Evolutionary conservation across 2,329 filamentous ascomycete species (phyloP).

Genomic region (Alternaria infectoria): DNA sequence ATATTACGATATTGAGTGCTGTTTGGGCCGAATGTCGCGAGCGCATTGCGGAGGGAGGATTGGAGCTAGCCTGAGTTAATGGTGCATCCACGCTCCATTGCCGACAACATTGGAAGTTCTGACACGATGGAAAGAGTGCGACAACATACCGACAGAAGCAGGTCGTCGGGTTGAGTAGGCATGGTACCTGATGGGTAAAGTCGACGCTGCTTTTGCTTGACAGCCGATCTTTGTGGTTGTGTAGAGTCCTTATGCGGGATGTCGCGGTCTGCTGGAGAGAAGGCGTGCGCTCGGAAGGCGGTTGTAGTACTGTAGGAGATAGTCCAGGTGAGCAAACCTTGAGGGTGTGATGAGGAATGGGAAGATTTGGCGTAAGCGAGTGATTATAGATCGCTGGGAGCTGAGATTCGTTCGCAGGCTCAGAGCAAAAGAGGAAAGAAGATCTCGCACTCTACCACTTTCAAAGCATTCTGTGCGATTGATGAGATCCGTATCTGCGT

Average conservation of each 20-base stretch:
- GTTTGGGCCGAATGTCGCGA: slow-evolving; percentile 38
- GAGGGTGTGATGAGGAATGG: neutral
- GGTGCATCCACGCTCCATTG: neutral
- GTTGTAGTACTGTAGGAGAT: neutral
- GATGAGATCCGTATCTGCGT: neutral
- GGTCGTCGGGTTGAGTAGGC: slow-evolving; percentile 31
- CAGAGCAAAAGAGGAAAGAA: neutral
- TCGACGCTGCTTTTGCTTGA: neutral
- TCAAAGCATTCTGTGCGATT: neutral
- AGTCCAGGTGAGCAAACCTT: neutral
- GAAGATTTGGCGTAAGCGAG: neutral
- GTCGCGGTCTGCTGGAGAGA: neutral
- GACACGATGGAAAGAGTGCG: neutral
- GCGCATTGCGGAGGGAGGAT: slow-evolving; percentile 44
- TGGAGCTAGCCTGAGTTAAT: slow-evolving; percentile 33
- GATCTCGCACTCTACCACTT: neutral
- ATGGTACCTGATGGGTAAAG: slow-evolving; percentile 9
- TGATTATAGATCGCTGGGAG: accelerated
- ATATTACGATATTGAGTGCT: slow-evolving; percentile 41
- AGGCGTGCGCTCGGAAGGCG: neutral
- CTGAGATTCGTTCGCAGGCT: neutral
- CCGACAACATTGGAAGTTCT: neutral
- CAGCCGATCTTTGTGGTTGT: neutral
- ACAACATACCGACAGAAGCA: slow-evolving; percentile 36
- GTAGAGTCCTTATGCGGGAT: neutral